A percentile compares a stretch with the other conserved stretches of the same genome.
These are phyloP conservation scores for Oryza rufipogon DNA, from an alignment of 176 grass and related monocot species.

Conservation along the genomic window DNA sequence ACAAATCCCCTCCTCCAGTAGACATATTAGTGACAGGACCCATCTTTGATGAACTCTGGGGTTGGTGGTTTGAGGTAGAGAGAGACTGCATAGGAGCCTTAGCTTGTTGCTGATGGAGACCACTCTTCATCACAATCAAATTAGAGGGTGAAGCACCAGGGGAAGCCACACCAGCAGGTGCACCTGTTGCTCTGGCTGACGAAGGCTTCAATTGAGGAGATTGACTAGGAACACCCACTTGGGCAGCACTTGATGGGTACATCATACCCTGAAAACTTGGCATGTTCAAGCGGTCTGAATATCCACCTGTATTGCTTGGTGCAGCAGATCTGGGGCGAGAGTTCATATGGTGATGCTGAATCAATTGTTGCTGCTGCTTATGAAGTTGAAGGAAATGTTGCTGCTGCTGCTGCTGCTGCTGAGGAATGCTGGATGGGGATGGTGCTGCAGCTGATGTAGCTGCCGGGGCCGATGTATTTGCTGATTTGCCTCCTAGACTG, in stretches of 20 bases:
- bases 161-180: slow-evolving; percentile 38
- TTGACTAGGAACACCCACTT: slow-evolving; percentile 53
- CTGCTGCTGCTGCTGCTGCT: slow-evolving; percentile 65
- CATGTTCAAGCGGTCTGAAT: slow-evolving; percentile 41
- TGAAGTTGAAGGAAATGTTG: slow-evolving; percentile 54
- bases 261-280: slow-evolving; percentile 51
- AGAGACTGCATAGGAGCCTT: slow-evolving; percentile 58
- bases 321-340: slow-evolving; percentile 76
- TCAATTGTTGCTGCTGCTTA: slow-evolving; percentile 58
- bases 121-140: slow-evolving; percentile 61
- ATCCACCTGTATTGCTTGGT: slow-evolving; percentile 54
- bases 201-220: slow-evolving; percentile 77
- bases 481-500: slow-evolving; percentile 52
- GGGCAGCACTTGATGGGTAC: slow-evolving; percentile 57
- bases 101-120: slow-evolving; percentile 62
- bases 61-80: slow-evolving; percentile 62
- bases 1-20: slow-evolving; percentile 60
- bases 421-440: slow-evolving; percentile 35
- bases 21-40: slow-evolving; percentile 53
- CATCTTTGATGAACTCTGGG: slow-evolving; percentile 74
- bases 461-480: slow-evolving; percentile 40
- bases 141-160: slow-evolving; percentile 38
- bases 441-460: slow-evolving; percentile 51
- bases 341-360: slow-evolving; percentile 61
- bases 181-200: slow-evolving; percentile 54